Conservation (phyloP, 352 stramenopile species). For the Globisporangium iwayamae region DNA sequence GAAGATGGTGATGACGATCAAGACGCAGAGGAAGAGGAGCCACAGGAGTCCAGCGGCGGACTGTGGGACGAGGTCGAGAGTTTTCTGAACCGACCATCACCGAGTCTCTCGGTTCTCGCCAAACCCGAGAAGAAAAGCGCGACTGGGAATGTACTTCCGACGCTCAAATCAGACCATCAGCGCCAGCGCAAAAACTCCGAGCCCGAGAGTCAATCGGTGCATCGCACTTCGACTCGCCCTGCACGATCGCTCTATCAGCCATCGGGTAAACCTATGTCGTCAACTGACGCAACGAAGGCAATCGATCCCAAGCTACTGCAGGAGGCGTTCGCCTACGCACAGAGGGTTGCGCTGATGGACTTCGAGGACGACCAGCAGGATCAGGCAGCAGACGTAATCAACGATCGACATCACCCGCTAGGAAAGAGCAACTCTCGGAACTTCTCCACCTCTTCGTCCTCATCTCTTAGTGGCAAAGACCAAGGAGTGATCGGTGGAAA, state of each 20-base stretch:
- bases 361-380: conserved; percentile 37
- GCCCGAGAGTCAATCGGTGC: conserved; percentile 27
- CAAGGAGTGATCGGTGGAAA: background rate
- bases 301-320: conserved; percentile 70
- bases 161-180: conserved; percentile 26
- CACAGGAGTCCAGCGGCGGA: conserved; percentile 39
- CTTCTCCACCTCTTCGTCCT: conserved; percentile 9
- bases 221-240: conserved; percentile 17
- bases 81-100: conserved; percentile 71
- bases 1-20: conserved; percentile 22
- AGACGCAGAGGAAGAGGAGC: conserved; percentile 24
- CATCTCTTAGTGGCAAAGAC: conserved; percentile 3
- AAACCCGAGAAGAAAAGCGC: conserved; percentile 28
- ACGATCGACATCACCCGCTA: conserved; percentile 12
- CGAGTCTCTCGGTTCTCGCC: conserved; percentile 40
- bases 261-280: conserved; percentile 8
- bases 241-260: conserved; percentile 12
- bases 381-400: conserved; percentile 9
- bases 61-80: conserved; percentile 74
- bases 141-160: conserved; percentile 35
- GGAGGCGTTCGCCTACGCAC: conserved; percentile 71
- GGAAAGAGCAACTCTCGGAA: conserved; percentile 6
- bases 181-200: conserved; percentile 12
- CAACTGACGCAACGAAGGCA: conserved; percentile 14
- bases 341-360: conserved; percentile 44